Evolutionary conservation across 2,329 filamentous ascomycete genomes (phyloP), one percentile per base, ranked within the genome.

Genomic region (Beauveria sp.): DNA sequence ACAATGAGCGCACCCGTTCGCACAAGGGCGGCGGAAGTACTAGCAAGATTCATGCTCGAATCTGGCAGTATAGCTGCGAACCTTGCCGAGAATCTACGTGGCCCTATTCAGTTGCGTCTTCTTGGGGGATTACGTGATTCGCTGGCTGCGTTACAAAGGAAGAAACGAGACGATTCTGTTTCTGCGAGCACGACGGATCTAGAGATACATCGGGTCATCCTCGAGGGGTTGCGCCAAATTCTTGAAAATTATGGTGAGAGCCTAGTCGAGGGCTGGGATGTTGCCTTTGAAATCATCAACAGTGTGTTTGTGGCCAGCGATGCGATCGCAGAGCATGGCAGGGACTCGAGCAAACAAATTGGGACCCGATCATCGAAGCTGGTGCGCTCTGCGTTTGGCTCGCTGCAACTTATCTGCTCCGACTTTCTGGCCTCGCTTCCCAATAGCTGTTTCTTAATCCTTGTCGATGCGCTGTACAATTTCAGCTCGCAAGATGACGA

Each of bases 401-500:
- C 92, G 2, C 79, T 96, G 14, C 91, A 97, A 71, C 84, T 99
- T 3, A 89, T 99, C 51, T 96, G 92, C 72, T 97, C 94, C 0
- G 94, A 99, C 72, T 99, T 99, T 69, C 76, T 99, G 40, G 81
- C 86, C 16, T 86, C 89, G 7, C 81, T 87, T 61, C 89, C 84
- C 51, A 85, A 84, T 71, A 83, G 79, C 55, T 97, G 83, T 76
- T 90, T 88, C 72, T 81, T 87, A 63, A 84, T 87, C 62, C 82
- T 99, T 18, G 86, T 97, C 63, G 89, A 96, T 75, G 91, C 92
- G 12, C 82, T 99, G 24, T 91, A 91, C 69, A 88, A 89, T 65
- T 99, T 97, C 73, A 92, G 91, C 67, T 88, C 87, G 0, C 94
- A 99, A 72, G 83, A 88, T 65, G 90, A 96, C 66, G 94, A 99